Conservation (phyloP, 2,329 filamentous ascomycete genomes). For the Aspergillus tamarii region DNA sequence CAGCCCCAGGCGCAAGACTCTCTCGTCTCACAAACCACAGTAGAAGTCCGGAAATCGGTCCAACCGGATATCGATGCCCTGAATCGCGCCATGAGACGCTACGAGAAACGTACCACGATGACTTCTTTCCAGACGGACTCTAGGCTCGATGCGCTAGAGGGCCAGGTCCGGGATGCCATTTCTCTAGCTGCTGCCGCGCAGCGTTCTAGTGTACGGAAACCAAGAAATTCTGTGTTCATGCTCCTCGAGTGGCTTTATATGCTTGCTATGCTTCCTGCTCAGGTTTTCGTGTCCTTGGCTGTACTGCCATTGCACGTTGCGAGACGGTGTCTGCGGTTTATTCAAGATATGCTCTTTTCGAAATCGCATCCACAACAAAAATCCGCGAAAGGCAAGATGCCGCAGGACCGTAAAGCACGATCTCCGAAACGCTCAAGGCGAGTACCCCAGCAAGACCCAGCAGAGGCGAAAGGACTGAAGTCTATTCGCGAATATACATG, state of each 20-base stretch:
- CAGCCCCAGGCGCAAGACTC: constrained; percentile 37
- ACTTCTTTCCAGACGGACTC: constrained; percentile 76
- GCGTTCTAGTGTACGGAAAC: constrained; percentile 25
- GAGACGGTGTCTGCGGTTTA: constrained; percentile 21
- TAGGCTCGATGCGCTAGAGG: constrained; percentile 72
- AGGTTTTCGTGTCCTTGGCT: constrained; percentile 33
- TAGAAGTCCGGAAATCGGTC: constrained; percentile 66
- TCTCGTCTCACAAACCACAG: constrained; percentile 43
- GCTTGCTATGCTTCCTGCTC: constrained; percentile 40
- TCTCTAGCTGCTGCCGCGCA: constrained; percentile 76
- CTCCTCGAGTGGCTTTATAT: constrained; percentile 43
- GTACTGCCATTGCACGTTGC: constrained; percentile 35
- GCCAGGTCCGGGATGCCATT: constrained; percentile 73
- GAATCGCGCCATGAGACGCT: constrained; percentile 83
- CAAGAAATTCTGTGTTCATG: constrained; percentile 30
- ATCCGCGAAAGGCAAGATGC: constrained; percentile 28
- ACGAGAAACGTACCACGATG: constrained; percentile 84
- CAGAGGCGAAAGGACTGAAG: constrained; percentile 4
- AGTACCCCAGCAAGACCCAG: constrained; percentile 3
- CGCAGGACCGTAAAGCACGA: constrained; percentile 11
- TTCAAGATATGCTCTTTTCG: constrained; percentile 9
- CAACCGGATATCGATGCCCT: constrained; percentile 86
- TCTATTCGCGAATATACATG: constrained; percentile 13
- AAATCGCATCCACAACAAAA: constrained; percentile 8
- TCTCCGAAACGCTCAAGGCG: constrained; percentile 14